A percentile compares a stretch with the other conserved stretches of the same genome.
These are phyloP conservation scores for Cystobasidium onofrii DNA, from an alignment of 768 basidiomycete species.

Conservation along the genomic window DNA sequence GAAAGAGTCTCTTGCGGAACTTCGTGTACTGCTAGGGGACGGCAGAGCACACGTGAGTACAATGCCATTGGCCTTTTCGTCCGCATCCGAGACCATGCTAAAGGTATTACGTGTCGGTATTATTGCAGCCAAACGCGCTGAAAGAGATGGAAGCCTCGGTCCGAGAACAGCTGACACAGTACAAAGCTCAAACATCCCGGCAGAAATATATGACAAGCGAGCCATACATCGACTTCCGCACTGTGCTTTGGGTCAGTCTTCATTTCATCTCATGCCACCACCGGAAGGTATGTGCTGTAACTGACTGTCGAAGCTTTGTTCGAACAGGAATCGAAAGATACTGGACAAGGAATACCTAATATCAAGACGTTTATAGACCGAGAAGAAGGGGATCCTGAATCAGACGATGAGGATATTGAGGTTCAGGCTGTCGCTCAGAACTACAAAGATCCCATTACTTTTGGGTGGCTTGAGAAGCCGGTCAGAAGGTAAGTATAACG, in stretches of 20 bases:
- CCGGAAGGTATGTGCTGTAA: neutral
- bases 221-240: neutral
- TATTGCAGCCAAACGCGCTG: neutral
- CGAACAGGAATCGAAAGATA: slow-evolving; percentile 3
- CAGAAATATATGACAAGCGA: neutral
- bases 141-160: neutral
- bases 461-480: slow-evolving; percentile 25
- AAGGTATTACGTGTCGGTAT: too few relatives aligned
- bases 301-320: neutral
- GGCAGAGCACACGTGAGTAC: neutral
- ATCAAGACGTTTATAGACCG: slow-evolving; percentile 16
- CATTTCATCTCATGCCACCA: neutral
- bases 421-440: slow-evolving; percentile 5
- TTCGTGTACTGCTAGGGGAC: neutral
- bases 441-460: slow-evolving; percentile 24
- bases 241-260: neutral
- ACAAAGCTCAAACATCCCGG: neutral
- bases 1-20: neutral
- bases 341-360: neutral
- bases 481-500: slow-evolving; percentile 1
- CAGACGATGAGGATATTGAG: slow-evolving; percentile 26
- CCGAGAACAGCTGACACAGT: neutral
- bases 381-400: slow-evolving; percentile 21
- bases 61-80: neutral
- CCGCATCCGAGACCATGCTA: too few relatives aligned